phyloP scores from a whole-genome alignment of 2,329 filamentous ascomycete genomes.

The Ophiosphaerella herpotricha region DNA sequence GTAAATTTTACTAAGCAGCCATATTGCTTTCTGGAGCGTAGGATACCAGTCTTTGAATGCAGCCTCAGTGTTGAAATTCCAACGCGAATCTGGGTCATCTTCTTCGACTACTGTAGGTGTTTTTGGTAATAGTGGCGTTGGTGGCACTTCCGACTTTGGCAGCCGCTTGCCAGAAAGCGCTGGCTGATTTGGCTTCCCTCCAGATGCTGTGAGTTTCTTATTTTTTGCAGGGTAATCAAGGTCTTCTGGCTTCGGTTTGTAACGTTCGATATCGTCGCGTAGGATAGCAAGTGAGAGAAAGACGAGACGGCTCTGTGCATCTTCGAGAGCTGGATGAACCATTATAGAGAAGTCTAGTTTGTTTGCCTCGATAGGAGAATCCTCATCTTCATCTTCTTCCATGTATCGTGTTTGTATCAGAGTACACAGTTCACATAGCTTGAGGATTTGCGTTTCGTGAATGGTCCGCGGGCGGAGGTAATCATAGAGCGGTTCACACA shows the following conservation, averaged over 20 bases:
- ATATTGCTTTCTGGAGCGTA: slow-evolving; percentile 68
- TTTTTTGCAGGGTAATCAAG: slow-evolving; percentile 65
- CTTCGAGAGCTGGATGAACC: slow-evolving; percentile 68
- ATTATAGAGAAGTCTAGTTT: slow-evolving; percentile 66
- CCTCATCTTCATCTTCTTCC: slow-evolving; percentile 56
- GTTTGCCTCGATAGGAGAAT: slow-evolving; percentile 57
- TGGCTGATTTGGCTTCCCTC: slow-evolving; percentile 48
- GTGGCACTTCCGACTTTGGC: slow-evolving; percentile 45
- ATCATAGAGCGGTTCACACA: slow-evolving; percentile 71
- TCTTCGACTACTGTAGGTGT: slow-evolving; percentile 56
- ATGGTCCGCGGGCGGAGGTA: slow-evolving; percentile 68
- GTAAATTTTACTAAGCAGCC: slow-evolving; percentile 71
- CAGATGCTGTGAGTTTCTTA: slow-evolving; percentile 49
- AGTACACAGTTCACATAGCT: slow-evolving; percentile 69
- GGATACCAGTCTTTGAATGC: slow-evolving; percentile 68
- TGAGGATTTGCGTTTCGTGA: slow-evolving; percentile 68
- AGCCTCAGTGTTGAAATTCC: slow-evolving; percentile 61
- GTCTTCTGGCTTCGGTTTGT: slow-evolving; percentile 67
- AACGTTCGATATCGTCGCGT: slow-evolving; percentile 69
- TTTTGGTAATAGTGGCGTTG: slow-evolving; percentile 50
- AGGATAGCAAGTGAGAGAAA: slow-evolving; percentile 67
- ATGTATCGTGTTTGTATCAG: slow-evolving; percentile 69
- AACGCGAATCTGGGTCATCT: slow-evolving; percentile 56
- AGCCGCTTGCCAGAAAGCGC: slow-evolving; percentile 60
- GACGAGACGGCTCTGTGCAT: slow-evolving; percentile 68